Base-by-base conservation (phyloP, 1,139 yeast species). In the Saccharomyces hybrid region DNA sequence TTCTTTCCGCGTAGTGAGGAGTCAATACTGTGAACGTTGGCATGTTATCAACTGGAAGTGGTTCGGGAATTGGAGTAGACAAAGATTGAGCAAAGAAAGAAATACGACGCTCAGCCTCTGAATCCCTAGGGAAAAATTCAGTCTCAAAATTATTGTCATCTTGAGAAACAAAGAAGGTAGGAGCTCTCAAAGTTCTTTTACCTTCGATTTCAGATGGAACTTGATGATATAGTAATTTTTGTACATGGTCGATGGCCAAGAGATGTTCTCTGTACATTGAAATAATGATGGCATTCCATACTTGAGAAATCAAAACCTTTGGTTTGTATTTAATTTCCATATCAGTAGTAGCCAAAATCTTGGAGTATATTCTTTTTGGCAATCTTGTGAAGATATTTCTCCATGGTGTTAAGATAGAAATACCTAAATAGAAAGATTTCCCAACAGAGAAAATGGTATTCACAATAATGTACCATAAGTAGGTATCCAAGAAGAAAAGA, bases 301-400 rank as follows among this genome's bases (percentile, higher is more conserved):
- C 91, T 78, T 93, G 99, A 49, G 98, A 90, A 69, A 93, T 91
- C 72, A 93, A 80, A 62, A 93, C 98, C 82, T 93, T 93, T 65
- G 99, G 99, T 76, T 93, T 93, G 78, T 93, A 93, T 77, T 93
- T 93, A 71, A 93, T 89, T 76, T 93, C 99, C 98, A 93, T 93
- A 73, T 93, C 99, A 62, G 96, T 88, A 47, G 99, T 93, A 50
- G 98, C 98, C 73, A 93, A 82, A 63, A 93, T 84, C 83, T 93
- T 93, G 56, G 97, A 89, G 79, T 93, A 93, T 65, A 93, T 89
- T 83, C 99, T 88, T 83, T 93, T 93, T 72, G 99, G 99, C 70
- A 93, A 80, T 74, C 99, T 85, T 58, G 96, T 85, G 79, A 91
- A 93, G 67, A 93, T 91, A 73, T 93, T 93, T 83, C 98, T 87